phyloP scores from a whole-genome alignment of 2,329 filamentous ascomycete species.

The Ambrosiella cleistominuta region DNA sequence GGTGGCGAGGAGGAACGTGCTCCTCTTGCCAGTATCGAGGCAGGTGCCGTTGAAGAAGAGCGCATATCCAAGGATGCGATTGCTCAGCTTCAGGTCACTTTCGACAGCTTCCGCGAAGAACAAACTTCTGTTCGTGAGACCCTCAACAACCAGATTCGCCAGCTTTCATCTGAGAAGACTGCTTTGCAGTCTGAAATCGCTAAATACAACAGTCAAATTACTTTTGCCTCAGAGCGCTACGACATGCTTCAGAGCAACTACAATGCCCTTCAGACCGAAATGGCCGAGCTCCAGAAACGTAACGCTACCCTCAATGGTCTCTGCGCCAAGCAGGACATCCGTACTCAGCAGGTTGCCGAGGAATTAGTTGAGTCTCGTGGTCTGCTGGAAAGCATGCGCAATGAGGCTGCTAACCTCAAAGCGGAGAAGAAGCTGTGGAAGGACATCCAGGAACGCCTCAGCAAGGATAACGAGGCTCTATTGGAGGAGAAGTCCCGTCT shows the following conservation, averaged over 20 bases:
- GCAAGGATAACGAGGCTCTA: conserved; percentile 71
- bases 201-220: conserved; percentile 62
- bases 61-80: conserved; percentile 51
- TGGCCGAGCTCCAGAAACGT: conserved; percentile 70
- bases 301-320: conserved; percentile 60
- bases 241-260: conserved; percentile 85
- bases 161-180: conserved; percentile 65
- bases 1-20: conserved; percentile 41
- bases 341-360: conserved; percentile 79
- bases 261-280: conserved; percentile 65
- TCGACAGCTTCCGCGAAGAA: conserved; percentile 78
- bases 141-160: conserved; percentile 69
- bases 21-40: conserved; percentile 41
- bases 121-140: conserved; percentile 64
- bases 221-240: conserved; percentile 65
- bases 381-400: conserved; percentile 68
- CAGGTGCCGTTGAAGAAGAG: conserved; percentile 38
- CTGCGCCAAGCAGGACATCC: conserved; percentile 75
- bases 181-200: conserved; percentile 68
- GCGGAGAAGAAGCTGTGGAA: conserved; percentile 92
- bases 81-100: conserved; percentile 75
- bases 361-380: conserved; percentile 77
- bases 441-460: conserved; percentile 74
- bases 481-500: conserved; percentile 71
- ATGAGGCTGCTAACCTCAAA: conserved; percentile 82